Evolutionary conservation across 1,284 basidiomycete genomes (phyloP), one percentile per base, ranked within the genome.

Genomic region (Vanrija humicola): DNA sequence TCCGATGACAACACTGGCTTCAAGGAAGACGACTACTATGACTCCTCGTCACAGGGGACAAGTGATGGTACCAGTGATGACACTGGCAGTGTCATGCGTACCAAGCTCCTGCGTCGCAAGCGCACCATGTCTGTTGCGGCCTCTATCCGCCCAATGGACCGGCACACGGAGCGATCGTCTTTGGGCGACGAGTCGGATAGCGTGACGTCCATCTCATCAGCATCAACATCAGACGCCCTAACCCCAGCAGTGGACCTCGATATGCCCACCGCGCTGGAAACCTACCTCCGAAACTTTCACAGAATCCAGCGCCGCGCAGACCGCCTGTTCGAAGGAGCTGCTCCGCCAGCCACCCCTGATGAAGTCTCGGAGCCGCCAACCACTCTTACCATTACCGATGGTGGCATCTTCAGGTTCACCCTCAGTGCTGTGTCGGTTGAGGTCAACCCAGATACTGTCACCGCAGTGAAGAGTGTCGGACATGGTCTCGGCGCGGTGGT

Each of bases 141-240:
- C 9, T 34, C 34, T 34, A 34, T 14, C 9, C 28, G 45, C 26
- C 44, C 21, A 39, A 61, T 7, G 46, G 55, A 14, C 12, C 34
- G 34, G 14, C 34, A 2, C 38, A 39, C n/a, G 43, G 23, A 12
- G 14, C 50, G n/a, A 21, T 47, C 45, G 3, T 63, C 65, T 6
- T 23, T 62, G 5, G 64, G 64, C 3, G 59, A 64, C 39, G 66
- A 66, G 49, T 65, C 67, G 2, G 67, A 66, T 38, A 48, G 50
- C 2, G 54, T 55, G 5, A 64, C 61, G 3, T 47, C 50, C 1
- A n/a, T 26, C 3, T 54, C 50, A 1, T 56, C 54, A 1, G 49
- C 62, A 0, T 46, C 45, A 1, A 51, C 52, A 3, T 51, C 52
- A 25, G 16, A 40, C 21, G 18, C 40, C 16, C n/a, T 5, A 10